Evolutionary conservation across 495 filamentous ascomycete genomes (phyloP), one percentile per base, ranked within the genome.

Genomic region (Penicillium nucicola): DNA sequence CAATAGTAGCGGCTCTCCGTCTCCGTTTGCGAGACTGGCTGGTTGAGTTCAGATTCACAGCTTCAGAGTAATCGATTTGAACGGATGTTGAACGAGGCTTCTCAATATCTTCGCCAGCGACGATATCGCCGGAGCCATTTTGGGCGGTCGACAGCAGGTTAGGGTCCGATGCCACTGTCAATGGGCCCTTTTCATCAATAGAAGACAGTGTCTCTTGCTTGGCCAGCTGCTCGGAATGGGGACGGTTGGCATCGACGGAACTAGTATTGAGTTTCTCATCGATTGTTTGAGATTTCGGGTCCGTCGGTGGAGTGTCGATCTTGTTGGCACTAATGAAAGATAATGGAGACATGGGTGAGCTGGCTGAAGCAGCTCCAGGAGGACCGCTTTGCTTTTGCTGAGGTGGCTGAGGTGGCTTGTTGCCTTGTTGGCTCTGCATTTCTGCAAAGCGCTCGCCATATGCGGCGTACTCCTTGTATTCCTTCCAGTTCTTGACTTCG

Each of bases 401-500:
- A 55, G 77, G 23, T 42, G 69, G 25, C 36, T 61, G 45, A 61
- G 65, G 48, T 65, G 47, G 67, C 57, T 52, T 79, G 67, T 55
- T 55, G 28, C 53, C 61, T 38, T 76, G 69, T 31, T 79, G 76
- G 30, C 65, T 80, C 58, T 88, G 79, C 69, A 84, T 82, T 50
- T 88, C 85, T 45, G 82, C 79, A 69, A 97, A 96, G 12, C 85
- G 81, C 55, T 87, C 84, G 19, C 79, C 80, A 62, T 95, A 97
- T 5, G 85, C 80, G 40, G 82, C 73, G 62, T 86, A 96, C 49
- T 95, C 87, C 60, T 89, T 91, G 72, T 97, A 98, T 55, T 95
- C 89, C 56, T 87, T 86, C 95, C 95, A 98, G 42, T 83, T 89
- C 54, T 85, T 87, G 54, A 95, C 95, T 58, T 97, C 90, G 46